Base-by-base conservation (phyloP, 1,284 basidiomycete species). In the Kalmanozyma brasiliensis region DNA sequence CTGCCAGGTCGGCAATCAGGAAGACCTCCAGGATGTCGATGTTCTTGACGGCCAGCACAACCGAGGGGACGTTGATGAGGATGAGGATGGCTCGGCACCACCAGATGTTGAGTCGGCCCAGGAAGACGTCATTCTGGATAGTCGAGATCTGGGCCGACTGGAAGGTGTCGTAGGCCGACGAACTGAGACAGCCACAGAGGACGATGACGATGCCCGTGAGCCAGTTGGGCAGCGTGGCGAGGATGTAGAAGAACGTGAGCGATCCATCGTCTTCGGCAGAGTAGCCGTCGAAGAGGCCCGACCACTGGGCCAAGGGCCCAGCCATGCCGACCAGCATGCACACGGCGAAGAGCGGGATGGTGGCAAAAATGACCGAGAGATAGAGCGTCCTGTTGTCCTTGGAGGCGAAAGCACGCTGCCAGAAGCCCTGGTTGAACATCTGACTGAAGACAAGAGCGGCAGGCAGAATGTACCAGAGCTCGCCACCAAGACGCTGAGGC, bases 341-440 rank as follows among this genome's bases (percentile, higher is more conserved):
- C 51, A 82, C 77, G 33, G 74, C 74, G 41, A 81, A 82, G 17
- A 82, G 70, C 16, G 77, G 76, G 17, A 76, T 13, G 22, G 76
- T 75, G 24, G 81, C 81, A 30, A 76, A 63, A 17, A 51, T 49
- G 46, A 79, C 81, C 43, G 77, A 80, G 5, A 64, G 33, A 52
- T 77, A 79, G 20, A 82, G 73, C 19, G 73, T 73, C 43, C 51
- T 61, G 62, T 82, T 73, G 58, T 73, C 60, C 69, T 75, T 78
- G 14, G 79, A 76, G 0, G 81, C 80, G 53, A 82, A 82, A 17
- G 78, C 77, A 17, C 81, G 76, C 55, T 82, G 81, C 80, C 81
- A 82, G 61, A 79, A 81, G 35, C 81, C 80, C 56, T 82, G 79
- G 66, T 82, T 80, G 66, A 82, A 79, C 78, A 82, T 80, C 49